Conservation (phyloP, 2,329 filamentous ascomycete genomes). For the Aspergillus flavus region DNA sequence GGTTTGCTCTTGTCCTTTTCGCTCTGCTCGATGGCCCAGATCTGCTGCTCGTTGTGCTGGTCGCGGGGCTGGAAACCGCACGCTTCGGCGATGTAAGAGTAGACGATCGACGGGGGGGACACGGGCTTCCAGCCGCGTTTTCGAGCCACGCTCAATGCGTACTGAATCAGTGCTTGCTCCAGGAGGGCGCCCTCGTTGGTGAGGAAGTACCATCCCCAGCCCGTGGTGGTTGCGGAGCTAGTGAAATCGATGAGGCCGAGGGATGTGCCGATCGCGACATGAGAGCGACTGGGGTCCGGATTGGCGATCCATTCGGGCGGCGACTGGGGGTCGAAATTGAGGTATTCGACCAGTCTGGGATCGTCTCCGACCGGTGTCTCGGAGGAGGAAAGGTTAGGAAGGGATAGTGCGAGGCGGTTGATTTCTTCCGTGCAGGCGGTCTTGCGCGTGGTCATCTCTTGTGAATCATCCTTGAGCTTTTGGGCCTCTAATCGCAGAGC, state of each 20-base stretch:
- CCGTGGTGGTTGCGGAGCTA: slow-evolving; percentile 75
- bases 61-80: slow-evolving; percentile 96
- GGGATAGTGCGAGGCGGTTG: slow-evolving; percentile 69
- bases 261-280: slow-evolving; percentile 82
- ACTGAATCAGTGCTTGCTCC: slow-evolving; percentile 92
- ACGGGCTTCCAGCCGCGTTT: slow-evolving; percentile 77
- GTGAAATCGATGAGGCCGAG: slow-evolving; percentile 92
- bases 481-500: slow-evolving; percentile 42
- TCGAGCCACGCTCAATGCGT: slow-evolving; percentile 74
- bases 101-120: slow-evolving; percentile 85
- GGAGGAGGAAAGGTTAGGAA: slow-evolving; percentile 83
- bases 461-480: slow-evolving; percentile 39
- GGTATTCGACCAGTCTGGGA: slow-evolving; percentile 69
- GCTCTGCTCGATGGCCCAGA: slow-evolving; percentile 75
- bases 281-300: slow-evolving; percentile 57
- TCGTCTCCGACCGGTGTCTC: slow-evolving; percentile 72
- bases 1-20: slow-evolving; percentile 67
- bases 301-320: slow-evolving; percentile 36
- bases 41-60: slow-evolving; percentile 85
- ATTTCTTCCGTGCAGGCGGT: slow-evolving; percentile 60
- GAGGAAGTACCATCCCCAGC: slow-evolving; percentile 98
- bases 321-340: slow-evolving; percentile 68
- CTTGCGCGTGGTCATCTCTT: slow-evolving; percentile 35
- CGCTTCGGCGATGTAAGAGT: slow-evolving; percentile 83
- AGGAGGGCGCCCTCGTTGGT: slow-evolving; percentile 87